phyloP scores from a whole-genome alignment of 2,329 filamentous ascomycete genomes.

The Cryoendolithus antarcticus region DNA sequence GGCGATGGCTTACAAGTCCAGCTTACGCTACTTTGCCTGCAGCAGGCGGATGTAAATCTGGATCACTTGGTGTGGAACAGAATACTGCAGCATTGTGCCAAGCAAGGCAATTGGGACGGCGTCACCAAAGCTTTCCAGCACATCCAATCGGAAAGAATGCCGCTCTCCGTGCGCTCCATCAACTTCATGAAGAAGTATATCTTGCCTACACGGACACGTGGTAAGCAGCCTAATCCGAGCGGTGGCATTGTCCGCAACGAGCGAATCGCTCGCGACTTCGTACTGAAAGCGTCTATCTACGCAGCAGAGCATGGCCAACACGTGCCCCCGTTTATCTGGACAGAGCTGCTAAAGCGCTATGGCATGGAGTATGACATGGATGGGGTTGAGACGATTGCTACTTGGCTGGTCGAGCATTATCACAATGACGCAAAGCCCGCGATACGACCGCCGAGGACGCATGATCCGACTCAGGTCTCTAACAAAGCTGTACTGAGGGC shows the following conservation, averaged over 20 bases:
- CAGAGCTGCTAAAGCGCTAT: slow-evolving; percentile 45
- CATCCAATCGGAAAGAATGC: slow-evolving; percentile 35
- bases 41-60: slow-evolving; percentile 10
- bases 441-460: background rate
- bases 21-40: slow-evolving; percentile 42
- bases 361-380: slow-evolving; percentile 44
- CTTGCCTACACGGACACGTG: slow-evolving; percentile 27
- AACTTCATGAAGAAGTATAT: slow-evolving; percentile 28
- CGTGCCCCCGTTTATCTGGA: slow-evolving; percentile 38
- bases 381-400: slow-evolving; percentile 38
- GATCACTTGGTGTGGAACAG: slow-evolving; percentile 35
- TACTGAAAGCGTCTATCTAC: slow-evolving; percentile 36
- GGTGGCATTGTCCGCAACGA: background rate
- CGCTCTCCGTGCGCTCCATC: slow-evolving; percentile 33
- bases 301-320: slow-evolving; percentile 19
- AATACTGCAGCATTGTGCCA: slow-evolving; percentile 31
- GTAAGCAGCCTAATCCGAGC: slow-evolving; percentile 22
- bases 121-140: slow-evolving; percentile 31
- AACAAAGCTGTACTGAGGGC: background rate
- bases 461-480: background rate
- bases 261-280: slow-evolving; percentile 26
- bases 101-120: slow-evolving; percentile 14
- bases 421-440: background rate
- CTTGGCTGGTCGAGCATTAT: slow-evolving; percentile 33
- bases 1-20: slow-evolving; percentile 41